These are phyloP conservation scores for Pseudogymnoascus sp. DNA, from an alignment of 2,329 filamentous ascomycete genomes.

Conservation along the genomic window DNA sequence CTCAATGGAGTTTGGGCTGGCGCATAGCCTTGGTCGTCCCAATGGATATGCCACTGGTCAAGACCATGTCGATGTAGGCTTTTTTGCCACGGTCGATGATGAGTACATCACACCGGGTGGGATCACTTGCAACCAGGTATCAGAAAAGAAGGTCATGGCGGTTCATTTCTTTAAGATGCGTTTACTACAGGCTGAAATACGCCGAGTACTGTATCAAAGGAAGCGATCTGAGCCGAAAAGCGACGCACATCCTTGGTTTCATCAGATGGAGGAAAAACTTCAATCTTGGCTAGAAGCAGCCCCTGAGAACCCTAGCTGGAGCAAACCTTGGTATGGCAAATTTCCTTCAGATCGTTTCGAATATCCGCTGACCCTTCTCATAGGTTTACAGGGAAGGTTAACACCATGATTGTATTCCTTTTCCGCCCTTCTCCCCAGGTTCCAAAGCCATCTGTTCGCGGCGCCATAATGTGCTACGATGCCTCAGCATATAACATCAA, in stretches of 20 bases:
- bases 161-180: slow-evolving; percentile 95
- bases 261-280: slow-evolving; percentile 69
- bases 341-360: neutral
- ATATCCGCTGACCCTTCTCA: slow-evolving; percentile 16
- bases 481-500: slow-evolving; percentile 76
- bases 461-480: slow-evolving; percentile 75
- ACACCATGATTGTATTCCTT: slow-evolving; percentile 82
- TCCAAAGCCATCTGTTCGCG: slow-evolving; percentile 71
- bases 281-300: slow-evolving; percentile 71
- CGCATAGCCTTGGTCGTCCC: slow-evolving; percentile 81
- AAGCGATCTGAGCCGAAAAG: slow-evolving; percentile 69
- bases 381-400: slow-evolving; percentile 63
- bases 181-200: slow-evolving; percentile 78
- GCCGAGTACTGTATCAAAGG: slow-evolving; percentile 76
- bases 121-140: slow-evolving; percentile 63
- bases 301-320: slow-evolving; percentile 64
- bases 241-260: slow-evolving; percentile 83
- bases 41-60: slow-evolving; percentile 75
- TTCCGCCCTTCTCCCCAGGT: slow-evolving; percentile 90
- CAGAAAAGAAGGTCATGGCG: slow-evolving; percentile 77
- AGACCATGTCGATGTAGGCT: slow-evolving; percentile 77
- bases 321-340: slow-evolving; percentile 62
- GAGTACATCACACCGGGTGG: slow-evolving; percentile 72
- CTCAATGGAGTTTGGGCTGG: slow-evolving; percentile 81
- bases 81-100: slow-evolving; percentile 78